phyloP scores from a whole-genome alignment of 495 filamentous ascomycete genomes.

The Rostrohypoxylon terebratum region DNA sequence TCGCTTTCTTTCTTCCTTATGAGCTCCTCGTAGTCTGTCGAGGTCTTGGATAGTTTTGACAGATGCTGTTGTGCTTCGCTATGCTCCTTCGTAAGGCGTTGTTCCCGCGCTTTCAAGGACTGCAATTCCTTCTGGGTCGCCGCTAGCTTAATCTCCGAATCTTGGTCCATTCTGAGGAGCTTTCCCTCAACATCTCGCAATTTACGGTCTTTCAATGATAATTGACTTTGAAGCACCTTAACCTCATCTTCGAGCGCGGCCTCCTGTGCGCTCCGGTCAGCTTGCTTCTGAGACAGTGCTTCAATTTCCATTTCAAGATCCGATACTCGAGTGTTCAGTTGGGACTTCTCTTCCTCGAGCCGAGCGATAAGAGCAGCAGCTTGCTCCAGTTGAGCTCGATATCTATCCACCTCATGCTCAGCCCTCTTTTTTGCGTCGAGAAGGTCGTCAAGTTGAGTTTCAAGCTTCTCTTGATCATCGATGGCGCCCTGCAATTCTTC shows the following conservation, averaged over 20 bases:
- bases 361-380: constrained; percentile 86
- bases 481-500: constrained; percentile 95
- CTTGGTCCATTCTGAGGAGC: constrained; percentile 85
- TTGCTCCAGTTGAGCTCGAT: constrained; percentile 86
- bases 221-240: constrained; percentile 91
- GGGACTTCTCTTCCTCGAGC: constrained; percentile 85
- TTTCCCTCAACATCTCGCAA: constrained; percentile 87
- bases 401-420: constrained; percentile 84
- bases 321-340: constrained; percentile 72
- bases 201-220: constrained; percentile 90
- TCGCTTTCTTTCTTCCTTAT: constrained; percentile 95
- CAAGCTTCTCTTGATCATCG: constrained; percentile 92
- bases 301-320: constrained; percentile 75
- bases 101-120: constrained; percentile 73
- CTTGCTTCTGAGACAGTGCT: constrained; percentile 72
- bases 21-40: constrained; percentile 93
- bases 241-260: constrained; percentile 81
- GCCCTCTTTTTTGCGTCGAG: constrained; percentile 89
- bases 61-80: constrained; percentile 86
- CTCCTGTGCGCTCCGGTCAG: constrained; percentile 76
- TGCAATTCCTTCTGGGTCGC: constrained; percentile 86
- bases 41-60: constrained; percentile 87
- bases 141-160: constrained; percentile 87
- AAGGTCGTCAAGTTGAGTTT: constrained; percentile 91
- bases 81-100: constrained; percentile 84